phyloP scores from a whole-genome alignment of 2,329 filamentous ascomycete species.

The Chaetomiaceae sp. region DNA sequence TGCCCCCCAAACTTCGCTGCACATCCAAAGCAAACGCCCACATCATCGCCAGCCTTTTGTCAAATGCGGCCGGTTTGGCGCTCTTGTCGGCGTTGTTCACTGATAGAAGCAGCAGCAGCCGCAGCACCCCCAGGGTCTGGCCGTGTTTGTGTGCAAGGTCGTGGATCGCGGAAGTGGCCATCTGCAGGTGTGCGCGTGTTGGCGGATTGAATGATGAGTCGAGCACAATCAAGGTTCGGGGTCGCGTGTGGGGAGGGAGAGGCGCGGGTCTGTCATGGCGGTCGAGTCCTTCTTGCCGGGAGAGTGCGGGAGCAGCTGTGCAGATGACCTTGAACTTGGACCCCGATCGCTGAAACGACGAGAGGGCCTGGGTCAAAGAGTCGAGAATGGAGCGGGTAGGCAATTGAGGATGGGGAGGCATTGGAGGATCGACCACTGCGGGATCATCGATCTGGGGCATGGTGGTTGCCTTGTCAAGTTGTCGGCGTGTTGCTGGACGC shows the following conservation, averaged over 20 bases:
- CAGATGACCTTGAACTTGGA: constrained; percentile 43
- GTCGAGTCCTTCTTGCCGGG: neutral
- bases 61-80: constrained; percentile 62
- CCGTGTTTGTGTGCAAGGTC: constrained; percentile 19
- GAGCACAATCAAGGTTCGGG: constrained; percentile 48
- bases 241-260: constrained; percentile 18
- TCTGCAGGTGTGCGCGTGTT: constrained; percentile 54
- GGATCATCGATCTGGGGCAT: neutral
- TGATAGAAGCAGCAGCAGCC: constrained; percentile 56
- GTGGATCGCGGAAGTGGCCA: constrained; percentile 47
- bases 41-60: constrained; percentile 67
- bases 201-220: constrained; percentile 68
- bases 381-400: constrained; percentile 30
- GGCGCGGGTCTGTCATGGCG: constrained; percentile 12
- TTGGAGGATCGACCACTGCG: neutral
- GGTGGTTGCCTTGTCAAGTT: no score
- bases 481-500: no score
- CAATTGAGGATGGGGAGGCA: constrained; percentile 14
- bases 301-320: constrained; percentile 31
- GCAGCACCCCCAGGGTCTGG: constrained; percentile 19
- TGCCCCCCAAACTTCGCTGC: constrained; percentile 26
- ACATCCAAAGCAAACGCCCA: constrained; percentile 58
- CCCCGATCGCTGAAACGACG: constrained; percentile 40
- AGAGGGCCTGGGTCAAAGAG: constrained; percentile 42
- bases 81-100: constrained; percentile 64